Base-by-base conservation (phyloP, 169 alveolate genomes). In the Miamiensis avidus region DNA sequence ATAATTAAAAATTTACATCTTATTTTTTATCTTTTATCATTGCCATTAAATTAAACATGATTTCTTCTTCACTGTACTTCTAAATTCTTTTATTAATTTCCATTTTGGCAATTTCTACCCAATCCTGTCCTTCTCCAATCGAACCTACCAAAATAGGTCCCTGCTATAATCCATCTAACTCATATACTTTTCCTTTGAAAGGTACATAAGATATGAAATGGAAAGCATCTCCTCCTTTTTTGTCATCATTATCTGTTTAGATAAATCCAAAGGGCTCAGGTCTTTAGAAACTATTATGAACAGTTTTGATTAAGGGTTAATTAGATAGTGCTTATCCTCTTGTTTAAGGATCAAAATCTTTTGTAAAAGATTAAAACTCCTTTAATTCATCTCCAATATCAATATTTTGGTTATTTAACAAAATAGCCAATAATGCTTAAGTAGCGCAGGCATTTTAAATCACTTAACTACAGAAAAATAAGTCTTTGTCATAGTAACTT, bases 361-460 rank as follows among this genome's bases (percentile, higher is more conserved):
- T 34, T 16, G 98, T 88, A 84, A 96, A 96, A 27, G 89, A 89
- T 92, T 95, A 96, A 33, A 96, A 91, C 65, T 93, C 94, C 29
- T 78, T 79, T 26, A 98, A 94, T 28, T 94, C 97, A 29, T 92
- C 92, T 0, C 99, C 99, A 34, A 96, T 88, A 1, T 96, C 98
- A 73, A 96, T 89, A 64, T 91, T 82, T 72, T 85, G 78, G 79
- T 91, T 87, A 87, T 96, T 97, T 65, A 97, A 78, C 0, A 97
- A 85, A 0, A 98, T 90, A 27, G 98, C 92, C n/a, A 97, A 91
- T 78, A 98, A 94, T 0, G 99, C 99, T 84, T 97, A 95, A 27
- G 98, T 98, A 25, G 99, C 99, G 87, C 99, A 98, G 26, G 99
- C 99, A 91, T 98, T 97, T 82, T 90, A 90, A 75, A 98, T 93